Percentiles rank a stretch among this genome's conserved stretches.
Conservation (phyloP, 306 rosid species). For the Quercus berberidifolia region DNA sequence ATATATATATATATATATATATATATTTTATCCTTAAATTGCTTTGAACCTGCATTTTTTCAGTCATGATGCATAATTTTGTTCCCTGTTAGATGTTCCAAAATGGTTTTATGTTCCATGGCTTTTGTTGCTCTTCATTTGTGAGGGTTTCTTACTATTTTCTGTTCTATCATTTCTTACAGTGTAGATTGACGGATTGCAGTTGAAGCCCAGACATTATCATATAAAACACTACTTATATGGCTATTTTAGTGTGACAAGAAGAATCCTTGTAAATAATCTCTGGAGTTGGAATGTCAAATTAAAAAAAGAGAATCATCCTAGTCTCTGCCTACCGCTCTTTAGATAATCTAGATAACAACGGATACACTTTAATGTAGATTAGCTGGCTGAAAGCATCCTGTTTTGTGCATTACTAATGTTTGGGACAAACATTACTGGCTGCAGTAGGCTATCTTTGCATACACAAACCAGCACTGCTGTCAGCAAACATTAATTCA, state of each 20-base stretch:
- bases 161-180: neutral
- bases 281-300: neutral
- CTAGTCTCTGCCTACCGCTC: no score
- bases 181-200: neutral
- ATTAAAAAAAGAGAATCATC: neutral
- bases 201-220: neutral
- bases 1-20: no score
- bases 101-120: no score
- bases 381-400: neutral
- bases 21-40: no score
- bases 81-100: no score
- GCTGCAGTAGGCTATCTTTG: neutral
- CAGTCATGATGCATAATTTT: no score
- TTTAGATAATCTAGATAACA: no score
- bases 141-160: no score
- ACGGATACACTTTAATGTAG: neutral
- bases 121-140: no score
- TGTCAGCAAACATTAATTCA: neutral
- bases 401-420: neutral
- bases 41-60: no score
- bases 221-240: neutral
- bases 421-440: neutral
- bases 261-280: neutral
- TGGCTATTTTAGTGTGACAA: neutral
- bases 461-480: neutral